Conservation (phyloP, 176 grass and related monocot genomes). For the maize (Zea mays) region DNA sequence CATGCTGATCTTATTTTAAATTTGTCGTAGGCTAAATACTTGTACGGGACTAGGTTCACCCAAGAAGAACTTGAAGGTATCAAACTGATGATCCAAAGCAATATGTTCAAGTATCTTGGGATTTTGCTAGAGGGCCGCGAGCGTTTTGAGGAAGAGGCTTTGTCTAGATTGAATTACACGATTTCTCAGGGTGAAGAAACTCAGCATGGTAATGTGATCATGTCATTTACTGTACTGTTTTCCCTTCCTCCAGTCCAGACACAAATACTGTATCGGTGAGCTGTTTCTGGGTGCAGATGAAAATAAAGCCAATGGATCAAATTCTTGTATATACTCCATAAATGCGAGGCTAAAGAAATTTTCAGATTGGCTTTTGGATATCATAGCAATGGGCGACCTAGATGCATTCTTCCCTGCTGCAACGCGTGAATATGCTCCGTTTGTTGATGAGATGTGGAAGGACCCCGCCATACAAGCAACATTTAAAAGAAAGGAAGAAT, state of each 20-base stretch:
- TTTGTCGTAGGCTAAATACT: slow-evolving; percentile 65
- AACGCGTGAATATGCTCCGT: slow-evolving; percentile 92
- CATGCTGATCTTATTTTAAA: slow-evolving; percentile 25
- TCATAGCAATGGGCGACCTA: slow-evolving; percentile 92
- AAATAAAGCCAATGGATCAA: slow-evolving; percentile 44
- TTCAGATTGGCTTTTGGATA: slow-evolving; percentile 97
- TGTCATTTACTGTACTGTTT: slow-evolving; percentile 1
- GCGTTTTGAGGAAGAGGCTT: slow-evolving; percentile 88
- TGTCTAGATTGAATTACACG: slow-evolving; percentile 43
- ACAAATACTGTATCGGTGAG: not conserved
- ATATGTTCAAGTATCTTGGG: slow-evolving; percentile 96
- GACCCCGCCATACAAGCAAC: slow-evolving; percentile 88
- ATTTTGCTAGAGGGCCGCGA: slow-evolving; percentile 93
- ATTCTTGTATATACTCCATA: slow-evolving; percentile 82
- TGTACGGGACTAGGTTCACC: slow-evolving; percentile 75
- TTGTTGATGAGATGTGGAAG: slow-evolving; percentile 92
- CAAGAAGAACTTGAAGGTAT: slow-evolving; percentile 83
- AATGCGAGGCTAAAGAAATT: slow-evolving; percentile 91
- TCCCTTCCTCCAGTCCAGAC: not conserved
- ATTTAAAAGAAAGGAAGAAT: slow-evolving; percentile 82
- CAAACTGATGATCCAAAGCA: slow-evolving; percentile 97
- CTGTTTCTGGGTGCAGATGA: slow-evolving; percentile 53
- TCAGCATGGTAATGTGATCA: slow-evolving; percentile 46
- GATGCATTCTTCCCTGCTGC: slow-evolving; percentile 98
- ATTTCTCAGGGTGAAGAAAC: slow-evolving; percentile 35